Conservation (phyloP, 805 yeast genomes). For the Maudiozyma barnettii region DNA sequence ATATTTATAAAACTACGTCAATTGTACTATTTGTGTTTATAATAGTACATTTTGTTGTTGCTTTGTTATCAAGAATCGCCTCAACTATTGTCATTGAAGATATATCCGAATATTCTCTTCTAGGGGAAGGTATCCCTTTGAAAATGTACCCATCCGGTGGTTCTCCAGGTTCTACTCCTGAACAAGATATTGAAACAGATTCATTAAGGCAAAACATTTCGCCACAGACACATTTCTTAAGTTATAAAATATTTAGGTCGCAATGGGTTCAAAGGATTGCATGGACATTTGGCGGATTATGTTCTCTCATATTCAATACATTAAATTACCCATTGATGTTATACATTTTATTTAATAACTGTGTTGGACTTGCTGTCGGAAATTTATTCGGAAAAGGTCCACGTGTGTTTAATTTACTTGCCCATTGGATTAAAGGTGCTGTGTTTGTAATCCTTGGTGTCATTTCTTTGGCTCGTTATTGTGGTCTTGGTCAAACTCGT, state of each 20-base stretch:
- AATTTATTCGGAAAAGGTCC: constrained; percentile 57
- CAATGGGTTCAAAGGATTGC: background rate
- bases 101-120: constrained; percentile 5
- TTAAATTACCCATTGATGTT: constrained; percentile 59
- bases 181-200: background rate
- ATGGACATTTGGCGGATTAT: constrained; percentile 1
- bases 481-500: constrained; percentile 63
- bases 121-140: background rate
- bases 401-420: constrained; percentile 70
- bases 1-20: constrained; percentile 62
- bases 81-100: constrained; percentile 17
- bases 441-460: constrained; percentile 73
- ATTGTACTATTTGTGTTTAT: constrained; percentile 47
- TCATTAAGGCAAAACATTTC: background rate
- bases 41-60: constrained; percentile 44
- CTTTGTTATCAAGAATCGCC: constrained; percentile 41
- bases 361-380: constrained; percentile 52
- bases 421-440: constrained; percentile 94
- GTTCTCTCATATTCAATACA: constrained; percentile 34
- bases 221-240: background rate
- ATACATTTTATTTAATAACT: constrained; percentile 46
- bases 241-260: background rate
- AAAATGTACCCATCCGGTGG: background rate
- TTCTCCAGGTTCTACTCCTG: background rate
- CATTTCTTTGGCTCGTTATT: constrained; percentile 72